Evolutionary conservation across 2,329 filamentous ascomycete genomes (phyloP), one percentile per base, ranked within the genome.

Genomic region (Xylariaceae sp.): DNA sequence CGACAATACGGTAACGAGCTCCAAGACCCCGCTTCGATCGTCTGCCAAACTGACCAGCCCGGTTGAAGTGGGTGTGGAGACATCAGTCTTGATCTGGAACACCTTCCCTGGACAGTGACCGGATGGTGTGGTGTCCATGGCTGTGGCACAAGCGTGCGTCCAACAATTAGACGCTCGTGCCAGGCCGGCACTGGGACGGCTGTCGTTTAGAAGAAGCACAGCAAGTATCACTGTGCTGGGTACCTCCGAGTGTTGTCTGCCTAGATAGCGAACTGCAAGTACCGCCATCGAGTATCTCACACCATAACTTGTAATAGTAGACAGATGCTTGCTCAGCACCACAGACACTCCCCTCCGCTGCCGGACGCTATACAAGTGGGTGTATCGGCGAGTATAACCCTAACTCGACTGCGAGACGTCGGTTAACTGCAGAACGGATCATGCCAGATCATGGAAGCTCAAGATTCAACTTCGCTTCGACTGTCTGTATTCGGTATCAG

Each of bases 1-100:
- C 55, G 48, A 11, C 50, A 50, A 9, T 27, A 2, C 47, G 58
- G 58, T 46, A 54, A 49, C 34, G 43, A 55, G 27, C 40, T 44
- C 29, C 37, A 46, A 44, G 40, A 26, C 40, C 48, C 35, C 47
- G 48, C 55, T 46, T 51, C 48, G 48, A 42, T 55, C 50, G 50
- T 29, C 50, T 56, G 54, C 52, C 42, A 32, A 43, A 40, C 31
- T 51, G 40, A 11, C 47, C 12, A 39, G 40, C 50, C 48, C 39
- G 42, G 27, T 45, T 27, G 26, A 27, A 43, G 32, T 48, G 27
- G 48, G 42, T 51, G 37, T 43, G 40, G 35, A 44, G 35, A 47
- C 29, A 51, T 47, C 12, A 43, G 49, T 47, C 31, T 37, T 48
- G 47, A 51, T 47, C 31, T 37, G 51, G 47, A 41, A 41, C 50